Evolutionary conservation across 1,139 yeast genomes (phyloP).

Genomic region (Hyphopichia khmerensis): DNA sequence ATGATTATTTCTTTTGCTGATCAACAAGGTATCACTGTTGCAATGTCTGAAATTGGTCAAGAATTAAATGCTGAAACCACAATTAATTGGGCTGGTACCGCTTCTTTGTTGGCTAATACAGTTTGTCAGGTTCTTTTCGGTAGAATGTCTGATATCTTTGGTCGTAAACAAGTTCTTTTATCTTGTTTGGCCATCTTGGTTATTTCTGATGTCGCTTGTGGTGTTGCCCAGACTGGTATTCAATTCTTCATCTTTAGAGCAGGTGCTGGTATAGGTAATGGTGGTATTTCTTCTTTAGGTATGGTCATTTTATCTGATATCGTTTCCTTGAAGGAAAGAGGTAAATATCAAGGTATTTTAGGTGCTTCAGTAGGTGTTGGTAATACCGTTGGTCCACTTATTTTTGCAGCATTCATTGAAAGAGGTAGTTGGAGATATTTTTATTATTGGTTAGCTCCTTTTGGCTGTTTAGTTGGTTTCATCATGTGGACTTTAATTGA

Average conservation of each 20-base stretch:
- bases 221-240: conserved; percentile 38
- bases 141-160: conserved; percentile 44
- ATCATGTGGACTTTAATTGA: conserved; percentile 27
- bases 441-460: conserved; percentile 44
- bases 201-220: conserved; percentile 42
- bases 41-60: conserved; percentile 33
- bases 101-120: conserved; percentile 44
- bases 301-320: conserved; percentile 47
- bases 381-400: conserved; percentile 54
- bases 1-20: conserved; percentile 34
- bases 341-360: conserved; percentile 47
- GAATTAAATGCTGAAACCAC: conserved; percentile 36
- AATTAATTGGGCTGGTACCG: conserved; percentile 54
- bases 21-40: conserved; percentile 44
- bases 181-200: conserved; percentile 28
- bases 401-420: conserved; percentile 50
- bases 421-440: conserved; percentile 51
- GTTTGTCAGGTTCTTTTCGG: conserved; percentile 48
- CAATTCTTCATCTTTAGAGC: conserved; percentile 45
- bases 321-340: conserved; percentile 42
- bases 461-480: conserved; percentile 29
- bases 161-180: conserved; percentile 39
- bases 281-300: conserved; percentile 41
- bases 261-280: conserved; percentile 46
- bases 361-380: conserved; percentile 58